Evolutionary conservation across 495 filamentous ascomycete species (phyloP).

Genomic region (Cercophora scortea): DNA sequence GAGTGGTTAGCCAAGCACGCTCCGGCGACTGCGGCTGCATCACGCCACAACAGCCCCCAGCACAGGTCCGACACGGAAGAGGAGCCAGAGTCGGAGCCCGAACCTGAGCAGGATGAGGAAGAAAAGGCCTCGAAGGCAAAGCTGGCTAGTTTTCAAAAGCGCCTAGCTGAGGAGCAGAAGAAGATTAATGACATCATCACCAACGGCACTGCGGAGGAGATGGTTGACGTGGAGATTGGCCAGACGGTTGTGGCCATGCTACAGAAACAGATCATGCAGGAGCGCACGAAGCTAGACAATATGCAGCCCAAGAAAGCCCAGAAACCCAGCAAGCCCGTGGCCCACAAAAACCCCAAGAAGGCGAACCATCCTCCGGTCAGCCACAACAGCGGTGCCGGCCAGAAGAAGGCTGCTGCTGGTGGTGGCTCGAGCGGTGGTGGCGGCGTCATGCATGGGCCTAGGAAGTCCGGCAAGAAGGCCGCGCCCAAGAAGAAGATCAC

Average conservation of each 20-base stretch:
- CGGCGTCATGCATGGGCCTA: constrained; percentile 33
- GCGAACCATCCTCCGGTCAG: constrained; percentile 9
- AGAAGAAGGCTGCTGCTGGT: constrained; percentile 20
- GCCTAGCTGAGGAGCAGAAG: constrained; percentile 47
- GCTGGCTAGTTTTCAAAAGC: constrained; percentile 17
- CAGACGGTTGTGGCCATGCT: constrained; percentile 39
- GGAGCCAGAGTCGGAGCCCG: constrained; percentile 29
- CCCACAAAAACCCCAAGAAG: constrained; percentile 34
- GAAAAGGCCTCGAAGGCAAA: constrained; percentile 9
- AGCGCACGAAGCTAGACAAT: constrained; percentile 36
- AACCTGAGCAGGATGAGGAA: constrained; percentile 23
- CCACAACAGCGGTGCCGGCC: constrained; percentile 9
- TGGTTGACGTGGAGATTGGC: constrained; percentile 50
- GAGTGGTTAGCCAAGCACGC: constrained; percentile 69
- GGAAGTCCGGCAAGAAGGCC: constrained; percentile 32
- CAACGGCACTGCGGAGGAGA: constrained; percentile 60
- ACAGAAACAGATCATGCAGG: constrained; percentile 39
- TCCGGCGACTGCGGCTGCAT: constrained; percentile 37
- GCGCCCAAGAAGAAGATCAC: constrained; percentile 50
- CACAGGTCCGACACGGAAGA: constrained; percentile 55
- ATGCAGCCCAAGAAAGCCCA: constrained; percentile 28
- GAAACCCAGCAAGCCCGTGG: constrained; percentile 33
- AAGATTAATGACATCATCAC: constrained; percentile 61
- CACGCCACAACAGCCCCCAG: constrained; percentile 19
- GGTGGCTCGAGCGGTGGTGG: constrained; percentile 3